A percentile compares a stretch with the other conserved stretches of the same genome.
These are phyloP conservation scores for Tricladium varicosporioides DNA, from an alignment of 2,329 filamentous ascomycete genomes.

Conservation along the genomic window DNA sequence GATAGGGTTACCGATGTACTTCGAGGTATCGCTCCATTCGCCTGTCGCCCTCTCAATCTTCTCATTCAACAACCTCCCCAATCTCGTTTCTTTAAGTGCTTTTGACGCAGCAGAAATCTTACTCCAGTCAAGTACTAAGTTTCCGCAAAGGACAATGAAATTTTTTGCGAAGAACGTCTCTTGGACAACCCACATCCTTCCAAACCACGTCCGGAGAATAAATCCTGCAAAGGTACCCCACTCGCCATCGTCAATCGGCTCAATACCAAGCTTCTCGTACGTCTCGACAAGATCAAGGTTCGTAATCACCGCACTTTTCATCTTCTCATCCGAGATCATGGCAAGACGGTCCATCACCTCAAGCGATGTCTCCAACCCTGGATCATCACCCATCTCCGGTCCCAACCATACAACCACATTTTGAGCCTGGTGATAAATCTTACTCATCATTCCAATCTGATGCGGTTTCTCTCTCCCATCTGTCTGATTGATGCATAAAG, in stretches of 20 bases:
- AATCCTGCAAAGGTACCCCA: conserved; percentile 16
- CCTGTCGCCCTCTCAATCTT: not conserved
- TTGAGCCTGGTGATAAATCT: conserved; percentile 13
- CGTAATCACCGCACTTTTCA: not conserved
- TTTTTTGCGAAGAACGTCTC: conserved; percentile 11
- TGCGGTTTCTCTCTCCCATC: conserved; percentile 6
- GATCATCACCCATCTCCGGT: not conserved
- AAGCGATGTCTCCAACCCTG: not conserved
- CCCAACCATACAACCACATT: conserved; percentile 15
- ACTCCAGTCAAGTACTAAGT: conserved; percentile 6
- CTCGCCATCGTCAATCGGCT: conserved; percentile 1
- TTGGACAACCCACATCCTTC: conserved; percentile 17
- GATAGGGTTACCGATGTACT: conserved; percentile 10
- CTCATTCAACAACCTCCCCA: conserved; percentile 9
- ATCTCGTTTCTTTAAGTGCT: conserved; percentile 8
- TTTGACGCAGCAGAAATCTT: conserved; percentile 7
- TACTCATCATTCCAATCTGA: conserved; percentile 14
- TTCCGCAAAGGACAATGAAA: conserved; percentile 5
- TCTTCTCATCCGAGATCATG: not conserved
- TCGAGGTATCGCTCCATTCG: not conserved
- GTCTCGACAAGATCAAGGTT: conserved; percentile 5
- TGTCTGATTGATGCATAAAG: conserved; percentile 18
- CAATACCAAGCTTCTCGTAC: conserved; percentile 7
- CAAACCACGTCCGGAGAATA: conserved; percentile 14
- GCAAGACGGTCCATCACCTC: not conserved